Evolutionary conservation across 2,329 filamentous ascomycete genomes (phyloP).

Genomic region (Pseudonectria buxi): DNA sequence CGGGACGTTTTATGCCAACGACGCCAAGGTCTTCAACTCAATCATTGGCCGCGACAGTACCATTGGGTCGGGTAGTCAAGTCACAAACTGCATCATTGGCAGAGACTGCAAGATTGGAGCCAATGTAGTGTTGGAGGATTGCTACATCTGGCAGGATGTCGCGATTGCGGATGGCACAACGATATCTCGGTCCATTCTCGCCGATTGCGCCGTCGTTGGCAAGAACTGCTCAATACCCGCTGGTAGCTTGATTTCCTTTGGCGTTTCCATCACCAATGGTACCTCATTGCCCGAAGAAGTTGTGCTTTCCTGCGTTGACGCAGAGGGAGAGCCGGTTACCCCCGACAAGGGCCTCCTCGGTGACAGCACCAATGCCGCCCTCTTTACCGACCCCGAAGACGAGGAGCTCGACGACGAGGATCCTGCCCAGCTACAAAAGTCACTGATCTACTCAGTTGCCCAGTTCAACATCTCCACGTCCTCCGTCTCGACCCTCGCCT

Average conservation of each 20-base stretch:
- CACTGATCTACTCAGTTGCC: slow-evolving; percentile 48
- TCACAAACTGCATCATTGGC: slow-evolving; percentile 75
- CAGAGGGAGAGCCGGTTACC: slow-evolving; percentile 30
- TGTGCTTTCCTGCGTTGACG: slow-evolving; percentile 29
- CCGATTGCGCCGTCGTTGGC: slow-evolving; percentile 64
- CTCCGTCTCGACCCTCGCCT: slow-evolving; percentile 55
- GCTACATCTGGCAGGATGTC: slow-evolving; percentile 83
- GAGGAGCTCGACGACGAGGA: slow-evolving; percentile 46
- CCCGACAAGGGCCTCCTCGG: slow-evolving; percentile 43
- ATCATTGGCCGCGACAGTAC: slow-evolving; percentile 71
- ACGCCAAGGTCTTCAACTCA: slow-evolving; percentile 63
- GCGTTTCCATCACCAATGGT: slow-evolving; percentile 63
- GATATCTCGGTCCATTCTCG: slow-evolving; percentile 69
- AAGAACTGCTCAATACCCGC: slow-evolving; percentile 60
- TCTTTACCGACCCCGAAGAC: slow-evolving; percentile 39
- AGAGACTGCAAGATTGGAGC: slow-evolving; percentile 79
- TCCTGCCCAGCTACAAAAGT: slow-evolving; percentile 45
- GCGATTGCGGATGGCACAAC: slow-evolving; percentile 68
- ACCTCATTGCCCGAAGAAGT: slow-evolving; percentile 35
- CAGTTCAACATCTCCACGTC: slow-evolving; percentile 47
- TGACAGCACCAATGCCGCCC: slow-evolving; percentile 41
- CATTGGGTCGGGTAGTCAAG: slow-evolving; percentile 63
- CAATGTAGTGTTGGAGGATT: slow-evolving; percentile 70
- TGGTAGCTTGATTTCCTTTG: slow-evolving; percentile 74
- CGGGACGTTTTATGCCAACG: slow-evolving; percentile 65